Base-by-base conservation (phyloP, 345 rosid genomes). In the Mallotus nudiflorus region DNA sequence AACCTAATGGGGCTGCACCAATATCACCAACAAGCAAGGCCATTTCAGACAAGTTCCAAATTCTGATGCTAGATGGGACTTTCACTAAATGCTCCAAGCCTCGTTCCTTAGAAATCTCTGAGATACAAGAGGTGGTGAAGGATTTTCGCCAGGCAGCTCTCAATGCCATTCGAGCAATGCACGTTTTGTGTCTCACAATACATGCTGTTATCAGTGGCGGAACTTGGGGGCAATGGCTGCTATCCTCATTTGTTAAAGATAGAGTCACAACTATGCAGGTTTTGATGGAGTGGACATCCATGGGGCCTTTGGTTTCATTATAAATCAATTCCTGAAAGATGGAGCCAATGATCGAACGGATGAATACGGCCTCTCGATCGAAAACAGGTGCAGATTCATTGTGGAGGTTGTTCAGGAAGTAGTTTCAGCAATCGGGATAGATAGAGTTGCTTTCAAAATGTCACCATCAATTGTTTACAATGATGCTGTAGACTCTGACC, bases 271-370 rank as follows among this genome's bases (percentile, higher is more conserved):
- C 5, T 29, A 60, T 75, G 11, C 80, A 86, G 90, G 98, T 46
- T 93, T 93, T 55, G 94, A 91, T 74, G 97, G 96, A 33, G 75
- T 91, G 67, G 97, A 93, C 86, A 84, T 91, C 71, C 98, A 89
- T 39, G 92, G 92, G 35, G 97, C 94, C 0, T 94, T 91, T 58
- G 98, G 94, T 46, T 93, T 88, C 71, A 90, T 93, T 49, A 85
- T 91, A 48, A 96, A 93, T 75, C 94, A 91, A 73, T 93, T 91
- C 80, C 44, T 93, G 42, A 91, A 91, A 66, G 85, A 91, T 18
- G 89, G 89, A 15, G 89, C 87, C 69, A 93, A 91, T 77, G 90
- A 91, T 69, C 77, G 94, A 66, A 81, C 73, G 25, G 98, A 91
- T 18, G 81, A 88, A 45, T 89, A 91, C 18, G 97, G 98, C n/a